Percentiles rank a stretch among this genome's conserved stretches.
Evolutionary conservation across 1,284 basidiomycete species (phyloP).

Genomic region (Phellinidium pouzarii): DNA sequence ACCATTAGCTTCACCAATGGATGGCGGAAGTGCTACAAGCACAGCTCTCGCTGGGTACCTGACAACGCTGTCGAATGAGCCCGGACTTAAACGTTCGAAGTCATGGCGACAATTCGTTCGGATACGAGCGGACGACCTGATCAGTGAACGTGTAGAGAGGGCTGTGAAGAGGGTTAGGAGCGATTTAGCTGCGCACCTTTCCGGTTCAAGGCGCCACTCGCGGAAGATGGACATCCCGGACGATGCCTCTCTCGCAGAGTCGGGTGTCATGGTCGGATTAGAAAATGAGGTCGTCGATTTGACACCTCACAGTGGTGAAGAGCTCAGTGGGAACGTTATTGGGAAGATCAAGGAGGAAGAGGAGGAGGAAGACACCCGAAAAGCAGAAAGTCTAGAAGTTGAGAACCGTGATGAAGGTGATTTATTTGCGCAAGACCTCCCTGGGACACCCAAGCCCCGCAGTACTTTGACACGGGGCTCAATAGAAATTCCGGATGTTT

Average conservation of each 20-base stretch:
- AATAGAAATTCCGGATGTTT: conserved; percentile 15
- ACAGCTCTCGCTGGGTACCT: conserved; percentile 75
- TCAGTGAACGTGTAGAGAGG: conserved; percentile 79
- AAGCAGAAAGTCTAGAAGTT: conserved; percentile 19
- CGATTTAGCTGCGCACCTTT: conserved; percentile 67
- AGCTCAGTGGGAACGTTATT: neutral
- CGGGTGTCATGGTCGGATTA: conserved; percentile 17
- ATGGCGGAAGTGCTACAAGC: conserved; percentile 32
- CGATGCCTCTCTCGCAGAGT: conserved; percentile 17
- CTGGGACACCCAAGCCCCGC: conserved; percentile 12
- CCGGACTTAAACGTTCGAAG: conserved; percentile 53
- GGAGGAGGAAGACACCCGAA: conserved; percentile 27
- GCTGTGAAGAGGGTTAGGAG: conserved; percentile 82
- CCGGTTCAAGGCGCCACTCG: conserved; percentile 20
- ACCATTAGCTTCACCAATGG: conserved; percentile 16
- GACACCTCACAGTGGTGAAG: neutral
- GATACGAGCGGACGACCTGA: conserved; percentile 78
- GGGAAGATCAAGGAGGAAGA: conserved; percentile 28
- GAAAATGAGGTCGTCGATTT: conserved; percentile 17
- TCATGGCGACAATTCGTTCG: conserved; percentile 83
- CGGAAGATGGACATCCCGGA: conserved; percentile 28
- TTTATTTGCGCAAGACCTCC: conserved; percentile 10
- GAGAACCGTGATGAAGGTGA: conserved; percentile 7
- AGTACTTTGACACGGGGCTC: conserved; percentile 7
- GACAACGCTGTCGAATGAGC: conserved; percentile 67